Evolutionary conservation across 2,329 filamentous ascomycete species (phyloP).

Genomic region (Xylariaceae sp.): DNA sequence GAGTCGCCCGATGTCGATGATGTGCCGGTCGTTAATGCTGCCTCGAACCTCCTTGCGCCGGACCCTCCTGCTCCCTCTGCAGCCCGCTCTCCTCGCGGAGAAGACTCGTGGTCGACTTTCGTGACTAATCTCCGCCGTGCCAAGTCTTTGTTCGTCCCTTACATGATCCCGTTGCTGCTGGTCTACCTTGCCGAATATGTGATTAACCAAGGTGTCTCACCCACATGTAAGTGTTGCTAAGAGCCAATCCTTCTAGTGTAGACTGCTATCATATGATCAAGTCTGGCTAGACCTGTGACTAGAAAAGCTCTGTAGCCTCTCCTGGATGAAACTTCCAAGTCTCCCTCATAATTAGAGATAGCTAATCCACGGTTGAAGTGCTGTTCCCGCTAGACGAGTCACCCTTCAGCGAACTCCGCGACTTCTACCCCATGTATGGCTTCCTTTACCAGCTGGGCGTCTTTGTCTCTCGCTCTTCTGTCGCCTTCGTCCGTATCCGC

Average conservation of each 20-base stretch:
- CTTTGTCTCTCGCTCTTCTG: slow-evolving; percentile 88
- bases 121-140: slow-evolving; percentile 60
- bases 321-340: no score
- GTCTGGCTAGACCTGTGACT: neutral
- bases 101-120: slow-evolving; percentile 36
- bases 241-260: no score
- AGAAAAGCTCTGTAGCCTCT: no score
- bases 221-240: slow-evolving; percentile 49
- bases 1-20: slow-evolving; percentile 36
- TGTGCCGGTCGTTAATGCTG: slow-evolving; percentile 39
- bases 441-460: slow-evolving; percentile 94
- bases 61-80: slow-evolving; percentile 40
- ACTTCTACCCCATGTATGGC: slow-evolving; percentile 92
- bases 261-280: neutral
- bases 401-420: slow-evolving; percentile 76
- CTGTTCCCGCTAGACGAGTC: slow-evolving; percentile 74
- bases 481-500: slow-evolving; percentile 78
- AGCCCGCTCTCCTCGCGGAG: slow-evolving; percentile 36
- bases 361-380: slow-evolving; percentile 37
- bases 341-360: neutral
- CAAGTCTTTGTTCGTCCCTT: slow-evolving; percentile 65
- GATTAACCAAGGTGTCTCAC: slow-evolving; percentile 91
- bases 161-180: slow-evolving; percentile 85
- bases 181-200: slow-evolving; percentile 97
- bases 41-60: slow-evolving; percentile 48